These are phyloP conservation scores for Phytophthora sp. DNA, from an alignment of 352 stramenopile genomes.

Conservation along the genomic window DNA sequence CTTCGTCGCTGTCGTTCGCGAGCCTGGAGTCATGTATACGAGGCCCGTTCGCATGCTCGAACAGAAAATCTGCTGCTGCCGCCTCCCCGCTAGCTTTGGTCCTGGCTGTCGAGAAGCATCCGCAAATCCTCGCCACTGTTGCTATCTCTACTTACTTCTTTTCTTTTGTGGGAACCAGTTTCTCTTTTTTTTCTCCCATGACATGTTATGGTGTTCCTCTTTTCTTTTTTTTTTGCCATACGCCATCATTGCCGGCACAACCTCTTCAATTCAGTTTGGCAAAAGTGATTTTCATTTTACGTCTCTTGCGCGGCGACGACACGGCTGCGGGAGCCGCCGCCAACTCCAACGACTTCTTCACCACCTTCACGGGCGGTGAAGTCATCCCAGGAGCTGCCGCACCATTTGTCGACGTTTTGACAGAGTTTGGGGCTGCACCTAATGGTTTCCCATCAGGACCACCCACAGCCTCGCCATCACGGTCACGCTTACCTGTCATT, in stretches of 20 bases:
- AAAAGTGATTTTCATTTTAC: slow-evolving; percentile 94
- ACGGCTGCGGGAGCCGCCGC: slow-evolving; percentile 46
- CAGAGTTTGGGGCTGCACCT: slow-evolving; percentile 21
- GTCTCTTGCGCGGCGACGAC: slow-evolving; percentile 84
- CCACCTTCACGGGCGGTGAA: slow-evolving; percentile 46
- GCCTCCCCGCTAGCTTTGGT: slow-evolving; percentile 13
- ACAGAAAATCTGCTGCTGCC: slow-evolving; percentile 21
- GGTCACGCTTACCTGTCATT: slow-evolving; percentile 53
- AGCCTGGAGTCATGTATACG: slow-evolving; percentile 27
- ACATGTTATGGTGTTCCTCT: slow-evolving; percentile 36
- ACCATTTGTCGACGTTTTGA: slow-evolving; percentile 37
- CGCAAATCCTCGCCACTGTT: slow-evolving; percentile 31
- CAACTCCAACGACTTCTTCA: slow-evolving; percentile 53
- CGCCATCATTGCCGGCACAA: slow-evolving; percentile 37
- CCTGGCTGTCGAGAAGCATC: slow-evolving; percentile 26
- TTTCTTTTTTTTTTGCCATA: slow-evolving; percentile 51
- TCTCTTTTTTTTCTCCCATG: slow-evolving; percentile 45
- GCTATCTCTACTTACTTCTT: slow-evolving; percentile 40
- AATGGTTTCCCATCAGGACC: slow-evolving; percentile 35
- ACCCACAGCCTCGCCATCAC: slow-evolving; percentile 34
- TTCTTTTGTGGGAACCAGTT: slow-evolving; percentile 36
- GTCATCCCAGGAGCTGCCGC: slow-evolving; percentile 29
- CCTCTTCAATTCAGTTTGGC: slow-evolving; percentile 83
- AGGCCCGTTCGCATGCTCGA: slow-evolving; percentile 16
- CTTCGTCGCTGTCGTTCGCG: slow-evolving; percentile 24